A percentile compares a stretch with the other conserved stretches of the same genome.
Evolutionary conservation across 768 basidiomycete genomes (phyloP).

Genomic region (Lactarius evosmus): DNA sequence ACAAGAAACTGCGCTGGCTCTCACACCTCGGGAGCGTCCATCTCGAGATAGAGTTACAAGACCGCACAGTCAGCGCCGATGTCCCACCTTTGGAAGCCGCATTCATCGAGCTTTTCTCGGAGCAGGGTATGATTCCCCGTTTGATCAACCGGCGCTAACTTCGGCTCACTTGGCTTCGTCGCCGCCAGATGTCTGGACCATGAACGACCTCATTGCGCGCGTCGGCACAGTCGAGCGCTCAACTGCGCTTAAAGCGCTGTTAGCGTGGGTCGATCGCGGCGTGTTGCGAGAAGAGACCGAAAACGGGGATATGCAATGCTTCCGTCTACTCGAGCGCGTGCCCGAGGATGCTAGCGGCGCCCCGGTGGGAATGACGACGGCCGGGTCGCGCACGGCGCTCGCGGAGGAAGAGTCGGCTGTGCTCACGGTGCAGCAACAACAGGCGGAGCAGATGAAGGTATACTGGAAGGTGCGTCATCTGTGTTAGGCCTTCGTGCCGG

Average conservation of each 20-base stretch:
- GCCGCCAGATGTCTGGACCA: slow-evolving; percentile 60
- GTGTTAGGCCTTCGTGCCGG: neutral
- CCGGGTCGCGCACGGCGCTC: slow-evolving; percentile 28
- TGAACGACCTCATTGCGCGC: slow-evolving; percentile 61
- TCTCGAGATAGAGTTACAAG: slow-evolving; percentile 77
- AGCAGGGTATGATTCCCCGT: slow-evolving; percentile 47
- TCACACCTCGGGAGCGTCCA: slow-evolving; percentile 84
- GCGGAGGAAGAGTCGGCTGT: slow-evolving; percentile 49
- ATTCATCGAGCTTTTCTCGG: slow-evolving; percentile 80
- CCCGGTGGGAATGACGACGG: slow-evolving; percentile 9
- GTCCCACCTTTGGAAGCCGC: slow-evolving; percentile 90
- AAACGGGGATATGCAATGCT: slow-evolving; percentile 39
- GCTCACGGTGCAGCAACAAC: slow-evolving; percentile 62
- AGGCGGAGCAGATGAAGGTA: slow-evolving; percentile 81
- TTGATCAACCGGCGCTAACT: too few relatives aligned
- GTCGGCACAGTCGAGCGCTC: slow-evolving; percentile 65
- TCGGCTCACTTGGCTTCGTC: neutral
- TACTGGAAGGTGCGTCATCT: slow-evolving; percentile 72
- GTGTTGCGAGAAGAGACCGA: slow-evolving; percentile 69
- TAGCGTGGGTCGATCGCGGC: slow-evolving; percentile 81
- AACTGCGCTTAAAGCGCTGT: slow-evolving; percentile 66
- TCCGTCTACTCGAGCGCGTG: slow-evolving; percentile 60
- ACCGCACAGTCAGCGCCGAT: slow-evolving; percentile 69
- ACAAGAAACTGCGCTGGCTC: slow-evolving; percentile 87
- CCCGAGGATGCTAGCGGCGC: slow-evolving; percentile 39